Conservation (phyloP, 805 yeast species). For the Myxozyma melibiosi region DNA sequence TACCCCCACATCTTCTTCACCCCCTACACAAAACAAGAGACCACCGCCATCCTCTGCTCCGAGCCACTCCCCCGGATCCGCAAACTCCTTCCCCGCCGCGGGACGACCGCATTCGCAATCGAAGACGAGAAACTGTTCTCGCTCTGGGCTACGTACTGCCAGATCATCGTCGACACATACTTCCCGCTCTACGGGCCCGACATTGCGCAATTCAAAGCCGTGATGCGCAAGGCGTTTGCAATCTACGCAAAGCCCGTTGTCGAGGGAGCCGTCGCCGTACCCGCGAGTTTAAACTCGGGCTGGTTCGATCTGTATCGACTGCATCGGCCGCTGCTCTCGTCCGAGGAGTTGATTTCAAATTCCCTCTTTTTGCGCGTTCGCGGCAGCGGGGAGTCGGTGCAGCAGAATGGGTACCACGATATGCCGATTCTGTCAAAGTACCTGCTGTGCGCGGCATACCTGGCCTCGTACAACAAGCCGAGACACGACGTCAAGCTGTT, state of each 20-base stretch:
- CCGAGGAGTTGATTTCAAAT: slow-evolving; percentile 23
- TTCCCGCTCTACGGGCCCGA: slow-evolving; percentile 27
- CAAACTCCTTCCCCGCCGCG: background rate
- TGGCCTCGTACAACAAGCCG: slow-evolving; percentile 77
- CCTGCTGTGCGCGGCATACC: slow-evolving; percentile 75
- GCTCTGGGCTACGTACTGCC: slow-evolving; percentile 20
- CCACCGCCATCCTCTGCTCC: slow-evolving; percentile 9
- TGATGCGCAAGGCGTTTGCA: slow-evolving; percentile 13
- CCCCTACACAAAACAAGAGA: slow-evolving; percentile 22
- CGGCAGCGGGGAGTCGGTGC: background rate
- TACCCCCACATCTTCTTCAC: slow-evolving; percentile 26
- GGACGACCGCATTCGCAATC: background rate
- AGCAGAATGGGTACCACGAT: slow-evolving; percentile 6
- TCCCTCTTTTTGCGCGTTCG: slow-evolving; percentile 4
- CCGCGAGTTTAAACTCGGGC: slow-evolving; percentile 2
- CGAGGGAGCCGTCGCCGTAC: background rate
- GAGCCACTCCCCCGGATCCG: background rate
- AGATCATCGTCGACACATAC: slow-evolving; percentile 24
- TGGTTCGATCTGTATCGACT: slow-evolving; percentile 17
- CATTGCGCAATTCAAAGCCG: slow-evolving; percentile 8
- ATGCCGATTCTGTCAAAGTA: slow-evolving; percentile 48
- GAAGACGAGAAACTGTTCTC: slow-evolving; percentile 12
- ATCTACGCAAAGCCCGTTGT: slow-evolving; percentile 17
- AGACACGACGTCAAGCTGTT: slow-evolving; percentile 69
- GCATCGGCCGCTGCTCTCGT: slow-evolving; percentile 18